phyloP scores from a whole-genome alignment of 2,329 filamentous ascomycete species.

The Aspergillus ochraceus region DNA sequence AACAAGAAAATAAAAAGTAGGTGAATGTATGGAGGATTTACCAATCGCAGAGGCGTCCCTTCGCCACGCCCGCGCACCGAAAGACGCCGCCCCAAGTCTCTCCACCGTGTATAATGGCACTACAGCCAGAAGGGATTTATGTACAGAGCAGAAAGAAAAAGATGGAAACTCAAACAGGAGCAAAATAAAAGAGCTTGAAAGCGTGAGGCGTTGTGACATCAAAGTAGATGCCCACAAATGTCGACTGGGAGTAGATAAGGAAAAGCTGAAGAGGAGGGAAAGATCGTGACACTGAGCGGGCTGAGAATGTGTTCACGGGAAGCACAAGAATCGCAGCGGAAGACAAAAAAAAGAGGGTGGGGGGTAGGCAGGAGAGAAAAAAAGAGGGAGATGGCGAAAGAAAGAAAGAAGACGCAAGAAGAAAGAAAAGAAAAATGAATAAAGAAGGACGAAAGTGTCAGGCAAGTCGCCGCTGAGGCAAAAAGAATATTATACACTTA shows the following conservation, averaged over 20 bases:
- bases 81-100: slow-evolving; percentile 7
- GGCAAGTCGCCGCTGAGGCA: slow-evolving; percentile 7
- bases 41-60: slow-evolving; percentile 14
- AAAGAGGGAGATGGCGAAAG: slow-evolving; percentile 3
- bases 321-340: background rate
- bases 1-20: background rate
- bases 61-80: slow-evolving; percentile 27
- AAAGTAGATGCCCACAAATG: background rate
- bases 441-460: slow-evolving; percentile 10
- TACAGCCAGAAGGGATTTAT: slow-evolving; percentile 23
- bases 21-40: slow-evolving; percentile 12
- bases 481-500: slow-evolving; percentile 22
- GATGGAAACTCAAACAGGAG: slow-evolving; percentile 1
- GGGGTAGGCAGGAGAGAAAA: background rate
- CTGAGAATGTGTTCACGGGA: background rate
- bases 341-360: background rate
- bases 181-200: background rate
- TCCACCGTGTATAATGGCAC: slow-evolving; percentile 18
- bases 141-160: slow-evolving; percentile 22
- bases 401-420: background rate
- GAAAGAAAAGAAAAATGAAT: background rate
- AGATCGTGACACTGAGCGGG: background rate
- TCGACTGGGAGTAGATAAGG: background rate
- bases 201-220: background rate
- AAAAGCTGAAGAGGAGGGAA: background rate